Evolutionary conservation across 257 asterid species (phyloP).

Genomic region (Solanum ossicruentum): DNA sequence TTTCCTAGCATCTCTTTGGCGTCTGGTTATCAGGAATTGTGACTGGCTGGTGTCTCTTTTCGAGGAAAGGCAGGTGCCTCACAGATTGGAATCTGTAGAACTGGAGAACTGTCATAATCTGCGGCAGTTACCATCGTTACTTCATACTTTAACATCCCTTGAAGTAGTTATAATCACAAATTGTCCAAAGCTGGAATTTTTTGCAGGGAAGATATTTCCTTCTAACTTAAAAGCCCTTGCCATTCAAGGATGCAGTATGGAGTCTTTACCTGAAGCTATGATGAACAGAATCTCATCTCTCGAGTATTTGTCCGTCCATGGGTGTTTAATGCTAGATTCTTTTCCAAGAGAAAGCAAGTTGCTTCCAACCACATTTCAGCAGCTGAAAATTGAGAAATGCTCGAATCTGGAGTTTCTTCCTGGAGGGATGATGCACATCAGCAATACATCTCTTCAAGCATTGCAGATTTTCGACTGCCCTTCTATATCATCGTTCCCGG

Average conservation of each 20-base stretch:
- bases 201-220: conserved; percentile 24
- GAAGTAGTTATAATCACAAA: conserved; percentile 30
- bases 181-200: conserved; percentile 27
- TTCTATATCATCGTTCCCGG: conserved; percentile 25
- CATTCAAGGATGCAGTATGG: conserved; percentile 5
- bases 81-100: conserved; percentile 27
- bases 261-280: no score
- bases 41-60: conserved; percentile 18
- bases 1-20: conserved; percentile 23
- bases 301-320: conserved; percentile 20
- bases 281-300: neutral
- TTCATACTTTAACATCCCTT: conserved; percentile 19
- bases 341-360: conserved; percentile 14
- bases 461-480: conserved; percentile 34
- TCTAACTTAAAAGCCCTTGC: conserved; percentile 29
- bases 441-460: conserved; percentile 20
- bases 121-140: conserved; percentile 22
- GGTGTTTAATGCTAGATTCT: conserved; percentile 32
- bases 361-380: conserved; percentile 34
- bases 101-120: conserved; percentile 24
- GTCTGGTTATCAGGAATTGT: conserved; percentile 23
- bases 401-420: conserved; percentile 36
- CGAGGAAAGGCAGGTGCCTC: conserved; percentile 26
- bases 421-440: conserved; percentile 29
- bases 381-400: conserved; percentile 25